Conservation (phyloP, 2,329 filamentous ascomycete genomes). For the Pseudogymnoascus sp. region DNA sequence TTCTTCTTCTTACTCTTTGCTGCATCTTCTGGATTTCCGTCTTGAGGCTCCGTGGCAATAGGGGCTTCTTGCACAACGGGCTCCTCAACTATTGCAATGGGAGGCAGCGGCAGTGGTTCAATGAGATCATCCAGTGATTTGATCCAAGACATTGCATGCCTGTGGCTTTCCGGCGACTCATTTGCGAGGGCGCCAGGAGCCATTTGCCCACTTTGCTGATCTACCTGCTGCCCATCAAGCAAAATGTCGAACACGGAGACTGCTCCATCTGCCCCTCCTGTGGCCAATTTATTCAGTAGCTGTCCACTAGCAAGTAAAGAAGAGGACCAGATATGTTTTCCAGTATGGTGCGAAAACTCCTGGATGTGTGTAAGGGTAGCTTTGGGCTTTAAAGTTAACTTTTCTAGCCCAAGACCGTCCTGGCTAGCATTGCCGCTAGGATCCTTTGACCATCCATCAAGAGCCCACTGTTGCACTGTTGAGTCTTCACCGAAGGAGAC, state of each 20-base stretch:
- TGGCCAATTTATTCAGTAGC: conserved; percentile 36
- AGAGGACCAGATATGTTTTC: conserved; percentile 87
- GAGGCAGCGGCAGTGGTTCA: neutral
- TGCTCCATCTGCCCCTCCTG: conserved; percentile 79
- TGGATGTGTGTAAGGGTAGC: conserved; percentile 42
- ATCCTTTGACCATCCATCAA: conserved; percentile 16
- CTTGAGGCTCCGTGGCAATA: neutral
- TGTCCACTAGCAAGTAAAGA: conserved; percentile 35
- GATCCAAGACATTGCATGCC: neutral
- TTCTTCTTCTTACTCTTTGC: conserved; percentile 14
- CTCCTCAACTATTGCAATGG: neutral
- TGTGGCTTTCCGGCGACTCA: neutral
- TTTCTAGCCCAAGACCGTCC: neutral
- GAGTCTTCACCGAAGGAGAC: conserved; percentile 83
- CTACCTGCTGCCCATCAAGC: neutral
- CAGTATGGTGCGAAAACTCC: conserved; percentile 60
- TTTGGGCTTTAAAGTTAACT: conserved; percentile 2
- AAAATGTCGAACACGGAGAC: conserved; percentile 37
- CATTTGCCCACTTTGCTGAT: neutral
- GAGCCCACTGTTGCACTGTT: conserved; percentile 62
- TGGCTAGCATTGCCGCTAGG: neutral
- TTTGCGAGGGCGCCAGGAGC: neutral
- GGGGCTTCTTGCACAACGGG: neutral
- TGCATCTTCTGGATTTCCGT: neutral
- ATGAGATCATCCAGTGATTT: conserved; percentile 2